Evolutionary conservation across 805 yeast genomes (phyloP).

Genomic region (Torulaspora maleeae): DNA sequence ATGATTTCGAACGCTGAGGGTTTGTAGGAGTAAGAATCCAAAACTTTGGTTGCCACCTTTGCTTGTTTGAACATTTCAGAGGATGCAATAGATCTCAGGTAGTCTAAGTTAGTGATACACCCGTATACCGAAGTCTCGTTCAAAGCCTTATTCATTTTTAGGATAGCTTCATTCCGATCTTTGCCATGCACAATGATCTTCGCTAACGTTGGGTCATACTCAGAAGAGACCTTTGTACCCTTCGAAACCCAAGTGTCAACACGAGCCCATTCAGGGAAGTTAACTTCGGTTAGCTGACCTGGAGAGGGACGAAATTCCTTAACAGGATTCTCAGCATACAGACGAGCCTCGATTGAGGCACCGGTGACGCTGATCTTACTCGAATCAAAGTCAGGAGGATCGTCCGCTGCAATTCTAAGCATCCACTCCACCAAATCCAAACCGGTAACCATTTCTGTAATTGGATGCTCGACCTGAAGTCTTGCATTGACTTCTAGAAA

Average conservation of each 20-base stretch:
- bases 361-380: conserved; percentile 62
- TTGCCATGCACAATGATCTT: conserved; percentile 93
- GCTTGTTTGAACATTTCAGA: conserved; percentile 82
- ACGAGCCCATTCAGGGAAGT: conserved; percentile 87
- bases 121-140: conserved; percentile 86
- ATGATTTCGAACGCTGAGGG: conserved; percentile 83
- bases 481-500: conserved; percentile 95
- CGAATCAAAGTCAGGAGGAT: conserved; percentile 67
- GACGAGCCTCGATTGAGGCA: conserved; percentile 93
- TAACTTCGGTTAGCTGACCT: conserved; percentile 81
- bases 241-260: conserved; percentile 90
- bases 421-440: conserved; percentile 96
- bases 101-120: conserved; percentile 84
- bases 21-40: conserved; percentile 72
- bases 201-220: conserved; percentile 94
- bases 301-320: conserved; percentile 95
- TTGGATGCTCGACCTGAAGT: conserved; percentile 95
- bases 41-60: conserved; percentile 77
- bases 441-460: conserved; percentile 93
- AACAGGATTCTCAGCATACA: conserved; percentile 95
- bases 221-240: conserved; percentile 85
- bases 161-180: conserved; percentile 80
- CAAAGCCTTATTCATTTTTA: conserved; percentile 71
- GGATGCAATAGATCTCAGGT: conserved; percentile 77
- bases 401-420: conserved; percentile 86